These are phyloP conservation scores for Bretschneidera sinensis DNA, from an alignment of 345 rosid genomes.

Conservation along the genomic window DNA sequence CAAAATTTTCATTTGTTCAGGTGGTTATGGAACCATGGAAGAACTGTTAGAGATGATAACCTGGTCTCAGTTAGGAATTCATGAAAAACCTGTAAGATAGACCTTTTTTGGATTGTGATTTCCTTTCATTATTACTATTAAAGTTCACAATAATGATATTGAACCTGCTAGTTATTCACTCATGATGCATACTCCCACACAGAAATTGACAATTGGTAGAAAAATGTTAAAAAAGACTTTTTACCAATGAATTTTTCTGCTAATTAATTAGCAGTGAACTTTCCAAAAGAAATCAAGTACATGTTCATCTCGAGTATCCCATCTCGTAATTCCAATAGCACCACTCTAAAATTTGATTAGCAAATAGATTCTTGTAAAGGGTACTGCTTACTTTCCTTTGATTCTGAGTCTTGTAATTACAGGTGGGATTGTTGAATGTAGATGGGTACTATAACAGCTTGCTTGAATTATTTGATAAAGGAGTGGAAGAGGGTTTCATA, in stretches of 20 bases:
- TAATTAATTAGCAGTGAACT: too few relatives aligned
- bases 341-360: too few relatives aligned
- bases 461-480: conserved; percentile 71
- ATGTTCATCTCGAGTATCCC: conserved; percentile 1
- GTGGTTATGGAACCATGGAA: conserved; percentile 92
- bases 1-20: too few relatives aligned
- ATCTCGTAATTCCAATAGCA: too few relatives aligned
- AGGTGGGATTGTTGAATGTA: conserved; percentile 84
- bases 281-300: neutral
- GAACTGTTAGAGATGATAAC: conserved; percentile 76
- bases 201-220: neutral
- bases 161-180: too few relatives aligned
- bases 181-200: too few relatives aligned
- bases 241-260: too few relatives aligned
- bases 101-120: neutral
- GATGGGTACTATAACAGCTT: conserved; percentile 74
- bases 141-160: too few relatives aligned
- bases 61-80: conserved; percentile 92
- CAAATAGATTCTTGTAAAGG: too few relatives aligned
- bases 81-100: conserved; percentile 69
- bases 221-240: conserved; percentile 3
- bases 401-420: too few relatives aligned
- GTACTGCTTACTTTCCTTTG: too few relatives aligned
- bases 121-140: too few relatives aligned
- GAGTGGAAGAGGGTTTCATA: conserved; percentile 83